Conservation (phyloP, 495 filamentous ascomycete genomes). For the Tuber magnatum region DNA sequence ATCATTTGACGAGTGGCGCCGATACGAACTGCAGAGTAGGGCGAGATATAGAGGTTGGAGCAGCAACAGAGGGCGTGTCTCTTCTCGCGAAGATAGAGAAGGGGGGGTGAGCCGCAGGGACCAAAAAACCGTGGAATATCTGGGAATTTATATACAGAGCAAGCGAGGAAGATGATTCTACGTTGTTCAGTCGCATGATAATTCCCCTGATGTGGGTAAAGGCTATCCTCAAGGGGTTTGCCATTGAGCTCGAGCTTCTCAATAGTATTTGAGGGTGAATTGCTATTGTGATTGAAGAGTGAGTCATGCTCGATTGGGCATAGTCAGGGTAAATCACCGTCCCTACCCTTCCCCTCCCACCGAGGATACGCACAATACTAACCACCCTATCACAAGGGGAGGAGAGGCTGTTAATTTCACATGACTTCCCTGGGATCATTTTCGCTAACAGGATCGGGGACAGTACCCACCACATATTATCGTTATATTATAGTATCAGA, state of each 20-base stretch:
- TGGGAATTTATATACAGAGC: not conserved
- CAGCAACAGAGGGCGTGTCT: not conserved
- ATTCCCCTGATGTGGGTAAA: not conserved
- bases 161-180: not conserved
- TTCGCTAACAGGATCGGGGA: not conserved
- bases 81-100: not conserved
- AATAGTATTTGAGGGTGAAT: not conserved
- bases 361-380: not conserved
- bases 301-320: not conserved
- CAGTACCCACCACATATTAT: not conserved
- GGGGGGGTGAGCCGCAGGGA: not conserved
- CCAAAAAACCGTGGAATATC: not conserved
- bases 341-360: not conserved
- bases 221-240: not conserved
- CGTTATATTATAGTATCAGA: too few relatives aligned
- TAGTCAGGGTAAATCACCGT: not conserved
- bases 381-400: not conserved
- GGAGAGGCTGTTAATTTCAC: not conserved
- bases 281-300: not conserved
- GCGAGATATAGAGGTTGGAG: not conserved
- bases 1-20: not conserved
- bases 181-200: not conserved
- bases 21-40: not conserved
- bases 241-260: not conserved
- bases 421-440: not conserved